These are phyloP conservation scores for Trichomonascus vanleenenianus DNA, from an alignment of 805 yeast genomes.

Conservation along the genomic window DNA sequence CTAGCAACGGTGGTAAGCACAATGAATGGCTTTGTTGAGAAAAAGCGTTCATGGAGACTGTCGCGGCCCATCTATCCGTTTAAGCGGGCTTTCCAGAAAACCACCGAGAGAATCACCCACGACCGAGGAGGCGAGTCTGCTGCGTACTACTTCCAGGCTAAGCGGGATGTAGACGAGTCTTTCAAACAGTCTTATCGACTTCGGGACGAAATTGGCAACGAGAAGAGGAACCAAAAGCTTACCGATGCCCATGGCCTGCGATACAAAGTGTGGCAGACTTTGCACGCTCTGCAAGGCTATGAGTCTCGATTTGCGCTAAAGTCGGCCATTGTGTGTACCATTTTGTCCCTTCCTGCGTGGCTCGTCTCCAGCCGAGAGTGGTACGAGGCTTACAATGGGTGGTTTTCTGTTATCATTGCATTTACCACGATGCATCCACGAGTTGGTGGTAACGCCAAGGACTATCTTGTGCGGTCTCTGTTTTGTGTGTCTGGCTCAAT, in stretches of 20 bases:
- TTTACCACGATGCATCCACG: slow-evolving; percentile 36
- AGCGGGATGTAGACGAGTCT: slow-evolving; percentile 39
- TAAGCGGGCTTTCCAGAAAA: slow-evolving; percentile 33
- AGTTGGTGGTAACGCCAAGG: slow-evolving; percentile 23
- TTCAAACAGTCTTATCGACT: slow-evolving; percentile 38
- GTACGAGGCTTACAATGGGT: slow-evolving; percentile 37
- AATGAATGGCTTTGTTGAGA: neutral
- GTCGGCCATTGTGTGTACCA: slow-evolving; percentile 30
- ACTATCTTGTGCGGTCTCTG: slow-evolving; percentile 26
- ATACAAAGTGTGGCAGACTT: slow-evolving; percentile 33
- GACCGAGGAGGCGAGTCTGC: slow-evolving; percentile 44
- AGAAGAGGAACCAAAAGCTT: neutral
- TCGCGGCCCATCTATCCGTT: slow-evolving; percentile 34
- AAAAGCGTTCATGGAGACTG: slow-evolving; percentile 30
- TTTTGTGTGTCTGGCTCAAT: slow-evolving; percentile 36
- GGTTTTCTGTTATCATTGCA: slow-evolving; percentile 36
- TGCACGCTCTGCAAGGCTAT: slow-evolving; percentile 28
- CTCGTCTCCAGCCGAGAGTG: slow-evolving; percentile 32
- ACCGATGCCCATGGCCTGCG: slow-evolving; percentile 18
- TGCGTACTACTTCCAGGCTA: slow-evolving; percentile 36
- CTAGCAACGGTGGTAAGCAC: slow-evolving; percentile 15
- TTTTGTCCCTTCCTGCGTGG: slow-evolving; percentile 40
- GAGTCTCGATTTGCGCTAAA: slow-evolving; percentile 41
- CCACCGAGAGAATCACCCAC: slow-evolving; percentile 36
- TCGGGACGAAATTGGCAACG: neutral